Evolutionary conservation across 331 rosid species (phyloP).

Genomic region (Rhamnella rubrinervis): DNA sequence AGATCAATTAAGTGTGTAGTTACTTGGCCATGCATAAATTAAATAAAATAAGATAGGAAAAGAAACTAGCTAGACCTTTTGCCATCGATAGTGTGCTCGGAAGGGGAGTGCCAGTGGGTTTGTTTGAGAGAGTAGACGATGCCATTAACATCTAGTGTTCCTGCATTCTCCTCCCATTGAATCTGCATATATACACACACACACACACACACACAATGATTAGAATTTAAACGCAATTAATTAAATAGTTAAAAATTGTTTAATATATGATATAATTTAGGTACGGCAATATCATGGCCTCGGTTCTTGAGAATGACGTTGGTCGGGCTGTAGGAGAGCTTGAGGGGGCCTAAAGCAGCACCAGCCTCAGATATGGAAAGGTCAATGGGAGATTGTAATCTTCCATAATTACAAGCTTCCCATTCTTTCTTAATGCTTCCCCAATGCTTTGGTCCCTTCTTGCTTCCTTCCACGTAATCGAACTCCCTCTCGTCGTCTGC

Average conservation of each 20-base stretch:
- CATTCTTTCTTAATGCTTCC: conserved; percentile 64
- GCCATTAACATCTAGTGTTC: conserved; percentile 46
- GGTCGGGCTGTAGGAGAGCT: conserved; percentile 34
- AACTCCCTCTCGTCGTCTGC: conserved; percentile 67
- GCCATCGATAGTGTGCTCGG: conserved; percentile 68
- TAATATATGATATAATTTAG: not conserved
- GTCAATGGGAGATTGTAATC: conserved; percentile 70
- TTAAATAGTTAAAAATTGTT: no score
- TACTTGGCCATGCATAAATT: no score
- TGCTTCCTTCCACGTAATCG: conserved; percentile 47
- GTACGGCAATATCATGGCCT: conserved; percentile 70
- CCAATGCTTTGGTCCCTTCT: conserved; percentile 63
- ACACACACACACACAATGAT: not conserved
- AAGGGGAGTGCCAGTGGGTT: conserved; percentile 77
- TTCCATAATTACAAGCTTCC: conserved; percentile 53
- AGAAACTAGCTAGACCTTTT: conserved; percentile 35
- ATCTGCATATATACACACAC: conserved; percentile 28
- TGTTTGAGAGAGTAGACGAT: conserved; percentile 45
- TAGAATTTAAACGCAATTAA: not conserved
- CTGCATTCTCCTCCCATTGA: conserved; percentile 47
- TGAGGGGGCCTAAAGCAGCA: conserved; percentile 28
- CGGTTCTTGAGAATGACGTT: conserved; percentile 57
- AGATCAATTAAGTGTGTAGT: no score
- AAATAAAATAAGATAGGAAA: not conserved
- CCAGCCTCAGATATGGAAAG: conserved; percentile 36